Evolutionary conservation across 495 filamentous ascomycete species (phyloP).

Genomic region (Aspergillus funiculosus): DNA sequence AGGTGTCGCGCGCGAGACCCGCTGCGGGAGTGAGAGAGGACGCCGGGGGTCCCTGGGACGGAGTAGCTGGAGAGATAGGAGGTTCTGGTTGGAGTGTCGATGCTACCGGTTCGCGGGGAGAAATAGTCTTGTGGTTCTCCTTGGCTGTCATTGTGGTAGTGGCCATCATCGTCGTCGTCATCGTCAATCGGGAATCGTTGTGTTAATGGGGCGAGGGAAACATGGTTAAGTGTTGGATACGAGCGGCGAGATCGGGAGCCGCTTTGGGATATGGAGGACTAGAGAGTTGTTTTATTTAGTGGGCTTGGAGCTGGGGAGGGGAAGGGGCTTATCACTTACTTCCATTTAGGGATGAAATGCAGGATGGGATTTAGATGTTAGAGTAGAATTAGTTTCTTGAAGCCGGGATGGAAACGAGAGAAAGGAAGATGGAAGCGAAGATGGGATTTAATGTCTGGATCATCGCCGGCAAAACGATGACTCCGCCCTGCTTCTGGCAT

Average conservation of each 20-base stretch:
- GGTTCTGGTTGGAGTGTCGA: slow-evolving; percentile 22
- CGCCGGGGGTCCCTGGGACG: slow-evolving; percentile 40
- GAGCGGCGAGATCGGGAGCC: slow-evolving; percentile 41
- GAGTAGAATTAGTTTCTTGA: background rate
- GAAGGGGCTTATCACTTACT: slow-evolving; percentile 4
- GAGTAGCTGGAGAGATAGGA: slow-evolving; percentile 43
- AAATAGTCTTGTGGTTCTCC: slow-evolving; percentile 33
- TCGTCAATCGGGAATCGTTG: slow-evolving; percentile 58
- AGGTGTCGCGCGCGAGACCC: slow-evolving; percentile 38
- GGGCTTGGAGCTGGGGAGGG: background rate
- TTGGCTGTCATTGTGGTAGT: too few species aligned
- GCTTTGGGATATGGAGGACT: slow-evolving; percentile 17
- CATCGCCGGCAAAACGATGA: slow-evolving; percentile 9
- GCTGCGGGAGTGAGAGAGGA: slow-evolving; percentile 47
- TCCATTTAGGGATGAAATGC: slow-evolving; percentile 4
- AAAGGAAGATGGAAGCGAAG: slow-evolving; percentile 2
- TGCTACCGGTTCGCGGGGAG: slow-evolving; percentile 17
- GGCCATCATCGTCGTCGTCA: slow-evolving; percentile 27
- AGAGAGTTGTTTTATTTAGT: slow-evolving; percentile 7
- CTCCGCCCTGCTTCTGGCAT: slow-evolving; percentile 12
- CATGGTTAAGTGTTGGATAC: slow-evolving; percentile 42
- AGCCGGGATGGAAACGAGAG: background rate
- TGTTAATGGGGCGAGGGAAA: slow-evolving; percentile 60
- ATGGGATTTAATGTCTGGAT: slow-evolving; percentile 1
- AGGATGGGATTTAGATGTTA: background rate